Percentiles rank a stretch among this genome's conserved stretches.
Conservation (phyloP, 2,329 filamentous ascomycete species). For the Canariomyces notabilis region DNA sequence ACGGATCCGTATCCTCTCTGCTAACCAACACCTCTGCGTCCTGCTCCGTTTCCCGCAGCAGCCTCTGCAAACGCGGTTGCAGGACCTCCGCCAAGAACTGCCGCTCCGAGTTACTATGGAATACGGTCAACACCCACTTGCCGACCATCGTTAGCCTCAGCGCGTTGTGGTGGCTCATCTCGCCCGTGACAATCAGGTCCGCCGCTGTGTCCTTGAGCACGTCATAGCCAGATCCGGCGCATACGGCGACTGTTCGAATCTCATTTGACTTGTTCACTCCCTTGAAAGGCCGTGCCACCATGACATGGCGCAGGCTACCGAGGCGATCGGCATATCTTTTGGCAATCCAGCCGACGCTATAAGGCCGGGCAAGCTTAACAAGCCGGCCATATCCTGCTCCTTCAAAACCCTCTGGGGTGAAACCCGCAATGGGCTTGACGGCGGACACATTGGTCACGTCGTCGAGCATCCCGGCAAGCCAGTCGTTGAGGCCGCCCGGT, state of each 20-base stretch:
- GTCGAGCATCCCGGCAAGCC: conserved; percentile 83
- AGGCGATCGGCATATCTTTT: conserved; percentile 58
- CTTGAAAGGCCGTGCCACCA: conserved; percentile 26
- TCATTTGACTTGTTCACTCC: conserved; percentile 23
- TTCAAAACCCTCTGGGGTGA: conserved; percentile 39
- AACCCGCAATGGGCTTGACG: conserved; percentile 40
- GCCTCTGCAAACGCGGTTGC: conserved; percentile 56
- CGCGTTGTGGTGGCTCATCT: conserved; percentile 90
- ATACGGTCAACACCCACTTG: conserved; percentile 74
- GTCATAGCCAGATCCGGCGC: conserved; percentile 79
- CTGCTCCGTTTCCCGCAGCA: conserved; percentile 46
- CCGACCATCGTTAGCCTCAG: conserved; percentile 80
- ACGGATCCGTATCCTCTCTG: conserved; percentile 79
- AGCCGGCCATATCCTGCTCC: conserved; percentile 50
- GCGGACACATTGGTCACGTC: conserved; percentile 35
- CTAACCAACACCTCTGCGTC: conserved; percentile 67
- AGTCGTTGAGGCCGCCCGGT: conserved; percentile 80
- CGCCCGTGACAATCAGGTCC: conserved; percentile 83
- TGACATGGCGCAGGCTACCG: conserved; percentile 53
- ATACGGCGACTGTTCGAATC: conserved; percentile 69
- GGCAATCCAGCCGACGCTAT: conserved; percentile 42
- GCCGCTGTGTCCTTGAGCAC: conserved; percentile 66
- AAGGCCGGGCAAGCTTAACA: conserved; percentile 37
- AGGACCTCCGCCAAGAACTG: conserved; percentile 72
- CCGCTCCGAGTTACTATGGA: conserved; percentile 91